These are phyloP conservation scores for Phytophthora pseudosyringae DNA, from an alignment of 352 stramenopile species.

Conservation along the genomic window DNA sequence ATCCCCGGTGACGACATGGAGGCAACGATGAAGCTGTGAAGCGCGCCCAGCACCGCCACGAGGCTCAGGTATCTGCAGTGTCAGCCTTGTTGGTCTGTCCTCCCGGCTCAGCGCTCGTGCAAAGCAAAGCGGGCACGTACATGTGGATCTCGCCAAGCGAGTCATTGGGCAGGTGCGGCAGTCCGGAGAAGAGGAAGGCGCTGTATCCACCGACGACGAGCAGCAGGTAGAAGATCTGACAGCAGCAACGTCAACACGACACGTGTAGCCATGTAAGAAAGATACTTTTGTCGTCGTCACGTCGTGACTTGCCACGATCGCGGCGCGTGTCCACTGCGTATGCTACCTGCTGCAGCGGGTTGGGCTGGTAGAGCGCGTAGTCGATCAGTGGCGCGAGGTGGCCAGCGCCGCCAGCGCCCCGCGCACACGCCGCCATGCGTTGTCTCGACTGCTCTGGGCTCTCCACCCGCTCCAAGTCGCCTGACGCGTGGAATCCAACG, in stretches of 20 bases:
- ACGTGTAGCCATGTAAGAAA: slow-evolving; percentile 24
- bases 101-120: neutral
- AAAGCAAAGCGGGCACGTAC: slow-evolving; percentile 12
- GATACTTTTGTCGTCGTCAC: slow-evolving; percentile 38
- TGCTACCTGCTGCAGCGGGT: slow-evolving; percentile 35
- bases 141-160: slow-evolving; percentile 50
- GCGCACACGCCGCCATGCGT: slow-evolving; percentile 4
- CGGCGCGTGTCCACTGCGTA: slow-evolving; percentile 5
- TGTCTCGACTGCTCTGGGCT: slow-evolving; percentile 19
- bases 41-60: slow-evolving; percentile 41
- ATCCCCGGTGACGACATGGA: slow-evolving; percentile 52
- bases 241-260: neutral
- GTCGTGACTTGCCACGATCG: slow-evolving; percentile 7
- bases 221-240: slow-evolving; percentile 65
- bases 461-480: slow-evolving; percentile 6
- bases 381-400: slow-evolving; percentile 17
- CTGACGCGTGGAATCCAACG: slow-evolving; percentile 4
- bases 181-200: slow-evolving; percentile 53
- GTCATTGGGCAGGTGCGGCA: slow-evolving; percentile 52
- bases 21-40: slow-evolving; percentile 59
- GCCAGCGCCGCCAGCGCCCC: slow-evolving; percentile 1
- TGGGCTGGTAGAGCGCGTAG: slow-evolving; percentile 35
- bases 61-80: slow-evolving; percentile 43
- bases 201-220: slow-evolving; percentile 65
- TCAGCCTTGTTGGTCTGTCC: slow-evolving; percentile 1